Conservation (phyloP, 768 basidiomycete genomes). For the Rhodotorula babjevae region DNA sequence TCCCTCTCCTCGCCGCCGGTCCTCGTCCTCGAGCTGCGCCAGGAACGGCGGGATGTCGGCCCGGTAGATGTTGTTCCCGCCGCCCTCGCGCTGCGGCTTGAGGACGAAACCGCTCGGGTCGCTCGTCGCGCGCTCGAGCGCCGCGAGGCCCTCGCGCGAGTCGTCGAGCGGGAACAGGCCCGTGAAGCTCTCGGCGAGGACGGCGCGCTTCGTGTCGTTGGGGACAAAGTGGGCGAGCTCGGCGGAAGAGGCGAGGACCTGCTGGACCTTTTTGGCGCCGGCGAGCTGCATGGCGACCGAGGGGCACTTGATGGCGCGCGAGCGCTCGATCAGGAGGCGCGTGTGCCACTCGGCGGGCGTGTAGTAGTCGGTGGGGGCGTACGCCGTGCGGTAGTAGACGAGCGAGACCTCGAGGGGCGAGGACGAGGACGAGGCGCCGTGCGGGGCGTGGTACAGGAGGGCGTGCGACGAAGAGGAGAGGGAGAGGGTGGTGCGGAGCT, state of each 20-base stretch:
- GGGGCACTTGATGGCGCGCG: constrained; percentile 86
- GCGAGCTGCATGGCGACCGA: constrained; percentile 86
- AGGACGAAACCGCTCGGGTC: constrained; percentile 64
- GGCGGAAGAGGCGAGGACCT: constrained; percentile 69
- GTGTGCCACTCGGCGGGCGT: constrained; percentile 58
- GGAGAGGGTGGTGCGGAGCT: constrained; percentile 60
- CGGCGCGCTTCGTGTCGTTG: constrained; percentile 29
- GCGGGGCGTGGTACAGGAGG: constrained; percentile 45
- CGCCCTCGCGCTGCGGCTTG: constrained; percentile 97
- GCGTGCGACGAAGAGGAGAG: constrained; percentile 47
- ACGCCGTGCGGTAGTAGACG: constrained; percentile 87
- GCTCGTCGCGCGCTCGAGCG: constrained; percentile 56
- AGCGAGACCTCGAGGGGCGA: constrained; percentile 68
- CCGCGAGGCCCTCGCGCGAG: constrained; percentile 48
- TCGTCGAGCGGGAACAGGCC: constrained; percentile 74
- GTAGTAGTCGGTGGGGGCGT: constrained; percentile 72
- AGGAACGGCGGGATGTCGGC: constrained; percentile 72
- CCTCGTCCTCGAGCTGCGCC: constrained; percentile 54
- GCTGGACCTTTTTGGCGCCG: constrained; percentile 91
- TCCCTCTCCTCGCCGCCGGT: background rate
- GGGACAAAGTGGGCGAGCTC: constrained; percentile 68
- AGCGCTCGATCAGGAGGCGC: constrained; percentile 72
- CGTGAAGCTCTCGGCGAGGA: constrained; percentile 74
- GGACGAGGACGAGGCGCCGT: no score
- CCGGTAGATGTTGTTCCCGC: constrained; percentile 93